These are phyloP conservation scores for Candida germanica DNA, from an alignment of 805 yeast species.

Conservation along the genomic window DNA sequence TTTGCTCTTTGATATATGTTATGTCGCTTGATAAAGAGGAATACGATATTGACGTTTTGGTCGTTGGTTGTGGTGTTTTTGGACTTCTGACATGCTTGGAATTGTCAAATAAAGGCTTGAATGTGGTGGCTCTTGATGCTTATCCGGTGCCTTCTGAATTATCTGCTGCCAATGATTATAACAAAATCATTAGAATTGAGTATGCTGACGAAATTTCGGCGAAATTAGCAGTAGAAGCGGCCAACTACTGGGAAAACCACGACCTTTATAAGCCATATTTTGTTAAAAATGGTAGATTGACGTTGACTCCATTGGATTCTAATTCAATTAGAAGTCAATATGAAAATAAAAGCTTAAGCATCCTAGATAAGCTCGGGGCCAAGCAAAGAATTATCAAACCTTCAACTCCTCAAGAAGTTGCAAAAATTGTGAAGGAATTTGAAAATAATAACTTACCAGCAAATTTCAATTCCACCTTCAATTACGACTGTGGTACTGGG, in stretches of 20 bases:
- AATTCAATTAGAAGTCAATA: conserved; percentile 10
- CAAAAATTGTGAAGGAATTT: conserved; percentile 5
- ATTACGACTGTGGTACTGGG: conserved; percentile 16
- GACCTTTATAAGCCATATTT: conserved; percentile 26
- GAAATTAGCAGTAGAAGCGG: conserved; percentile 32
- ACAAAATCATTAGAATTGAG: conserved; percentile 21
- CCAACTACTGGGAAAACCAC: conserved; percentile 36
- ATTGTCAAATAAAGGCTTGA: conserved; percentile 27
- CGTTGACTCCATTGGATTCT: conserved; percentile 12
- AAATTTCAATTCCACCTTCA: conserved; percentile 9
- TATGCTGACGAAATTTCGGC: conserved; percentile 22
- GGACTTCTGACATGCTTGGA: conserved; percentile 45
- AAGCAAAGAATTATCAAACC: conserved; percentile 9
- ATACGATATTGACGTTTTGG: conserved; percentile 7
- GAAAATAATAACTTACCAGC: conserved; percentile 10
- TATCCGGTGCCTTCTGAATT: conserved; percentile 33
- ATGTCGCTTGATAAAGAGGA: no score
- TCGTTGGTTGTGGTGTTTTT: conserved; percentile 46
- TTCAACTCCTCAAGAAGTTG: conserved; percentile 8
- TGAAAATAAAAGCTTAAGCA: conserved; percentile 12
- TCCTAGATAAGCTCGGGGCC: conserved; percentile 10
- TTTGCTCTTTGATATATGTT: background rate
- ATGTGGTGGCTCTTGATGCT: conserved; percentile 16
- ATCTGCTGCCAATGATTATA: conserved; percentile 40
- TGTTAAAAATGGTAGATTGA: conserved; percentile 13